These are phyloP conservation scores for Hordeum pubiflorum DNA, from an alignment of 202 grass and related monocot genomes.

Conservation along the genomic window DNA sequence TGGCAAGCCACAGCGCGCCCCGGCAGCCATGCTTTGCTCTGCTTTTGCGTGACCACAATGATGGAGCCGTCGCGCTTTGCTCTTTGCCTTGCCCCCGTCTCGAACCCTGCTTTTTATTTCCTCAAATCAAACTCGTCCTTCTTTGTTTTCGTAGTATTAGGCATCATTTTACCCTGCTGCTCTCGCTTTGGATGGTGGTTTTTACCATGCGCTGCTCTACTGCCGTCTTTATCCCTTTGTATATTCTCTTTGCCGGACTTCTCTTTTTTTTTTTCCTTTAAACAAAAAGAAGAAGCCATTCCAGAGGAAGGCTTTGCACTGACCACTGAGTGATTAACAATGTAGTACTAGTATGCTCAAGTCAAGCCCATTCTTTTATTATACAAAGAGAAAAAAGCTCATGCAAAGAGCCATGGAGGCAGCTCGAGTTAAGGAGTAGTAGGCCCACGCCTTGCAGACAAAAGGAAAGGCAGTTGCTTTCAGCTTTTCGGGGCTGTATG, in stretches of 20 bases:
- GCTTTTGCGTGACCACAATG: constrained; percentile 53
- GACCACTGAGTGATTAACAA: background rate
- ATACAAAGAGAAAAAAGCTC: background rate
- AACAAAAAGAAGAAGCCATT: background rate
- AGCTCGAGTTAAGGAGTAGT: background rate
- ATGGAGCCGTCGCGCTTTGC: constrained; percentile 36
- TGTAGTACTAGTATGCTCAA: background rate
- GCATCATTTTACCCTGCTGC: background rate
- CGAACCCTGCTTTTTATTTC: background rate
- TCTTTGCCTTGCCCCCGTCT: constrained; percentile 22
- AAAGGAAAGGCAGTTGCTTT: constrained; percentile 50
- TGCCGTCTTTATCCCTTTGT: constrained; percentile 17
- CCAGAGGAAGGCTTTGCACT: background rate
- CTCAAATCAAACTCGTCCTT: constrained; percentile 21
- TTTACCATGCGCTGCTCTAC: constrained; percentile 14
- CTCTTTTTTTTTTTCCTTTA: background rate
- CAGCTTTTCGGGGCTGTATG: constrained; percentile 32
- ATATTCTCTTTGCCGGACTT: constrained; percentile 32
- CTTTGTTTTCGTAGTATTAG: background rate
- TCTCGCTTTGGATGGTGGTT: background rate
- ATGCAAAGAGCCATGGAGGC: background rate
- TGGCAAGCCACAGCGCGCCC: constrained; percentile 6
- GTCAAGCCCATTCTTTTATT: background rate
- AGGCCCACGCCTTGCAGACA: constrained; percentile 25
- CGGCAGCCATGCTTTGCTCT: constrained; percentile 33